phyloP scores from a whole-genome alignment of 2,329 filamentous ascomycete genomes.

The Botrytis cinerea region DNA sequence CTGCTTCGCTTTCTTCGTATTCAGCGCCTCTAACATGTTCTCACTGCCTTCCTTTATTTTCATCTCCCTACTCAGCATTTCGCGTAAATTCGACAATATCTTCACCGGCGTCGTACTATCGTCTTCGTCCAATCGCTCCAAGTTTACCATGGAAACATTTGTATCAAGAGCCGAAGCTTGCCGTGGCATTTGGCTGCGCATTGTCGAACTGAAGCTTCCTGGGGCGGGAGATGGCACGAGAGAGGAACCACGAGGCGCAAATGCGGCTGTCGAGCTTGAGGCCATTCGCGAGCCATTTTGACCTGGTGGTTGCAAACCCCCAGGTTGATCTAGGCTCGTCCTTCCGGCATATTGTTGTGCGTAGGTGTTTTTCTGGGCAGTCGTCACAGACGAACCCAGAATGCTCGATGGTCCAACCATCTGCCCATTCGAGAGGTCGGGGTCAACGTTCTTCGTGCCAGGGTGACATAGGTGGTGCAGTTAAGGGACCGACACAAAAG shows the following conservation, averaged over 20 bases:
- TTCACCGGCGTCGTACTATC: conserved; percentile 65
- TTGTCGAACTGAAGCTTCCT: conserved; percentile 87
- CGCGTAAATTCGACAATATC: conserved; percentile 72
- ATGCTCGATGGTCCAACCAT: conserved; percentile 47
- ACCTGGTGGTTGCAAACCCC: conserved; percentile 50
- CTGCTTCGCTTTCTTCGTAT: conserved; percentile 94
- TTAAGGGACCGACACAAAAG: conserved; percentile 31
- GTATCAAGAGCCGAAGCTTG: conserved; percentile 61
- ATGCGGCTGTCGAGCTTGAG: conserved; percentile 59
- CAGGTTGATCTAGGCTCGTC: conserved; percentile 59
- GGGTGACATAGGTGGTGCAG: conserved; percentile 39
- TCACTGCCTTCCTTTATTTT: conserved; percentile 98
- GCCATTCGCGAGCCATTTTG: conserved; percentile 52
- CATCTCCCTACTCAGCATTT: conserved; percentile 89
- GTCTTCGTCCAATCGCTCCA: conserved; percentile 65
- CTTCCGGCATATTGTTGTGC: conserved; percentile 48
- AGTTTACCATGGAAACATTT: conserved; percentile 50
- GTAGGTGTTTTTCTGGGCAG: conserved; percentile 55
- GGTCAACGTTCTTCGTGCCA: conserved; percentile 35
- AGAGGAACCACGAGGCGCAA: conserved; percentile 66
- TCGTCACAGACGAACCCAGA: conserved; percentile 56
- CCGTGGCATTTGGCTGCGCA: conserved; percentile 70
- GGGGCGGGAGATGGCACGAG: conserved; percentile 70
- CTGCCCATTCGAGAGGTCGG: conserved; percentile 39
- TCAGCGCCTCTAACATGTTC: conserved; percentile 93